Base-by-base conservation (phyloP, 108 stramenopile species). In the Bacterosira constricta region DNA sequence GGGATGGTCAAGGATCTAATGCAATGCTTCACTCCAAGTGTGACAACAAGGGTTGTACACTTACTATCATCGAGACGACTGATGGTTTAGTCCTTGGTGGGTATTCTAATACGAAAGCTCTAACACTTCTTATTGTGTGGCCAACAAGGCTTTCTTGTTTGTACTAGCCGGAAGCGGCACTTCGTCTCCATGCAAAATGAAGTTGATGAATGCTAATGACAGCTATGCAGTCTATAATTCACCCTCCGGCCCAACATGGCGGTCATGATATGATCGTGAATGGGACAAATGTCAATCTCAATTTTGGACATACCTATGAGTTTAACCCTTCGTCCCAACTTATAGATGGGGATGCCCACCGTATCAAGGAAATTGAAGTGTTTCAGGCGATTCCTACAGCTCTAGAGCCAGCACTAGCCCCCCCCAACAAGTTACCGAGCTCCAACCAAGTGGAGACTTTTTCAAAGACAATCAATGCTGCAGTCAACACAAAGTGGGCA, bases 111-210 rank as follows among this genome's bases (percentile, higher is more conserved):
- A 39, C 42, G 9, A 12, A 8, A 27, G 45, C 37, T 32, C 4
- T 38, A 29, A 45, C 4, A 29, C 1, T 13, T 51, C 31, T 25
- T 6, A 3, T n/a, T n/a, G n/a, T n/a, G n/a, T n/a, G n/a, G 57
- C 69, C 21, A 51, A 71, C 59, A 71, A 71, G 45, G 57, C 69
- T 4, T 71, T 71, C 29, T 44, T 71, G 23, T 71, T 71, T 31
- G 69, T 34, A 0, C 17, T 71, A 7, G 32, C 57, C 17, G 69
- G 58, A 59, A 49, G 31, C 6, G 58, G 27, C 7, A 50, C 36
- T 34, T 12, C 21, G 15, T 51, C 69, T 20, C 69, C 46, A 23
- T 66, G 65, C 34, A 67, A 67, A 50, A 67, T 67, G 66, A 50
- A 54, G 31, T 34, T 54, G n/a, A 44, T 34, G n/a, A 44, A 63